Base-by-base conservation (phyloP, 305 asterid species). In the Andrographis paniculata region DNA sequence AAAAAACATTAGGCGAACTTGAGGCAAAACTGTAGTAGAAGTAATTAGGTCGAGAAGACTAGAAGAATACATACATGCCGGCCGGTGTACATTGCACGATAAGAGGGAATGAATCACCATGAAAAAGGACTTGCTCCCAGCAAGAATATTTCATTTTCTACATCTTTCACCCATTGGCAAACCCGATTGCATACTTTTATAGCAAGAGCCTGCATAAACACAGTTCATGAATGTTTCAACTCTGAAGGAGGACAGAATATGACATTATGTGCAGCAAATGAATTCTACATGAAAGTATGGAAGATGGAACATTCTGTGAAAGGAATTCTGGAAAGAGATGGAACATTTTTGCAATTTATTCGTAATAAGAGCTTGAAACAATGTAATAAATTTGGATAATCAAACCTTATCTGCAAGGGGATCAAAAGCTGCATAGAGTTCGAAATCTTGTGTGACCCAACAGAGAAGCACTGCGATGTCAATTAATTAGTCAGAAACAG, bases 391-490 rank as follows among this genome's bases (percentile, higher is more conserved):
- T n/a, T n/a, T 14, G 35, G 45, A 20, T 44, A 14, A 48, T 43
- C 75, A 17, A 55, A 87, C 97, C 99, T 87, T 92, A 79, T 92
- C 99, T 24, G 97, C 99, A 14, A 92, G 87, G 61, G 99, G 99
- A 77, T 92, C 99, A 69, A 92, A 92, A 48, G 95, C 91, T 17
- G 95, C 99, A 66, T 84, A 92, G 22, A 87, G 84, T 60, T 92
- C 99, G 48, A 92, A 92, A 71, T 92, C 99, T 66, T 65, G 91
- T 42, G 99, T 84, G 50, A 84, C 93, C 99, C 99, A 92, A 71
- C 99, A 87, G 62, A 87, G 91, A 43, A 87, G 70, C 72, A 84
- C 99, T 87, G 91, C 53, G 42, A 54, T 21, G 43, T 40, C 58
- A 45, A 37, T 18, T 30, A 46, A 51, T n/a, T 46, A 14, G 69